Evolutionary conservation across 805 yeast genomes (phyloP), one percentile per base, ranked within the genome.

Genomic region (Clavispora vitiphila): DNA sequence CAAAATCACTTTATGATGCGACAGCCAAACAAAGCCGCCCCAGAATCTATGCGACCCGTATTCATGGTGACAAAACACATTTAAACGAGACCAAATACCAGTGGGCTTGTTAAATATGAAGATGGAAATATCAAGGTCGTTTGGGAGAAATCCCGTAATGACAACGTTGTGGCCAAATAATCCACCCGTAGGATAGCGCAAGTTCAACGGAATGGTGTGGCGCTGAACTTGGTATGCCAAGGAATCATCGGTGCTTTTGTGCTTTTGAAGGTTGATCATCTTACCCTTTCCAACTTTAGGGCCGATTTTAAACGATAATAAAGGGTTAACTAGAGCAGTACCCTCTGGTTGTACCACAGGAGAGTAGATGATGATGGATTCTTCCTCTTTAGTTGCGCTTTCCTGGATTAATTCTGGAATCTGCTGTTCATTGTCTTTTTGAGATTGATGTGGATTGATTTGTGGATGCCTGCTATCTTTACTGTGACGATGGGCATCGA

Each of bases 21-120:
- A 81, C 24, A 74, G 74, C 95, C 95, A 85, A 1, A 79, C 79
- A 60, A 75, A 80, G 0, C 84, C 78, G 47, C 78, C 81, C 77
- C 86, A 78, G 38, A 82, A 71, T 39, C 83, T 64, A 53, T 82
- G 86, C 2, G 76, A 68, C 23, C 74, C 74, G 24, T 70, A 63
- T 37, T 72, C 76, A 48, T 76, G 80, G 37, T 73, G 70, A 51
- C 81, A 56, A 32, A 72, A 71, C 12, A 75, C 62, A 46, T 77
- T 81, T 19, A 85, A 59, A 41, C 80, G 65, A 0, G 84, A 75
- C 90, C 91, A 84, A 48, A 75, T 76, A 1, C 72, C 71, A 0
- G 83, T 70, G 0, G 78, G 76, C 22, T 65, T 67, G 58, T 79
- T 77, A 63, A 64, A 77, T 5, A 77, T 58, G 54, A 61, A 78